Conservation (phyloP, 2,329 filamentous ascomycete species). For the Fusarium sp. region DNA sequence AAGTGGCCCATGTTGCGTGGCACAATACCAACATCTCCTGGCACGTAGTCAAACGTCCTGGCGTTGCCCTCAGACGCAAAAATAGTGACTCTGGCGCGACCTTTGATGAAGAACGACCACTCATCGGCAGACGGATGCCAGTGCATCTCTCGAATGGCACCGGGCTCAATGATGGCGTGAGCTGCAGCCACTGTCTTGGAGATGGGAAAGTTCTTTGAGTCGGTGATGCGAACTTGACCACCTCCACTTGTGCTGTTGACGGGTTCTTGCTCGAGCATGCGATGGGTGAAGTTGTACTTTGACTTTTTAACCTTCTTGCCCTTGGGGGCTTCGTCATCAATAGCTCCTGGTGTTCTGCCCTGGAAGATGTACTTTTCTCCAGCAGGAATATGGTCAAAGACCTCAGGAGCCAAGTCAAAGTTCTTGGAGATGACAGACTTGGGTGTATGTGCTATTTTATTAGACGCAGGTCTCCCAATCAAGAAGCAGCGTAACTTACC, state of each 20-base stretch:
- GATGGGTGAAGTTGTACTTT: slow-evolving; percentile 74
- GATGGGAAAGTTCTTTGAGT: slow-evolving; percentile 79
- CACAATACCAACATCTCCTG: slow-evolving; percentile 81
- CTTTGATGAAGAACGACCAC: slow-evolving; percentile 81
- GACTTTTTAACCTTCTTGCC: slow-evolving; percentile 71
- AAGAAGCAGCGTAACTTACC: slow-evolving; percentile 50
- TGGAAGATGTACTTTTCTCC: slow-evolving; percentile 82
- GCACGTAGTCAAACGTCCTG: slow-evolving; percentile 77
- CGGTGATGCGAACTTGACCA: slow-evolving; percentile 76
- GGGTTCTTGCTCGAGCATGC: slow-evolving; percentile 75
- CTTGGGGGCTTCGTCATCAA: slow-evolving; percentile 70
- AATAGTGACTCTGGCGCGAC: slow-evolving; percentile 76
- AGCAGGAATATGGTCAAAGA: slow-evolving; percentile 73
- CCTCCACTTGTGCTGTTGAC: slow-evolving; percentile 66
- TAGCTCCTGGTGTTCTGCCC: slow-evolving; percentile 69
- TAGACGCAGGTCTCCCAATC: slow-evolving; percentile 21
- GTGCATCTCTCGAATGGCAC: slow-evolving; percentile 80
- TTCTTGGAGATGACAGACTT: slow-evolving; percentile 78
- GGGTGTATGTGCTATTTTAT: slow-evolving; percentile 69
- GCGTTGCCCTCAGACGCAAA: slow-evolving; percentile 75
- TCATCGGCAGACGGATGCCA: slow-evolving; percentile 84
- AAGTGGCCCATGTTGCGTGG: slow-evolving; percentile 82
- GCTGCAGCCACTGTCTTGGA: slow-evolving; percentile 78
- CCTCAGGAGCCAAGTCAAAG: slow-evolving; percentile 75
- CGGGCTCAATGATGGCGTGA: slow-evolving; percentile 74